Evolutionary conservation across 2,329 filamentous ascomycete genomes (phyloP), one percentile per base, ranked within the genome.

Genomic region (Aschersonia sp.): DNA sequence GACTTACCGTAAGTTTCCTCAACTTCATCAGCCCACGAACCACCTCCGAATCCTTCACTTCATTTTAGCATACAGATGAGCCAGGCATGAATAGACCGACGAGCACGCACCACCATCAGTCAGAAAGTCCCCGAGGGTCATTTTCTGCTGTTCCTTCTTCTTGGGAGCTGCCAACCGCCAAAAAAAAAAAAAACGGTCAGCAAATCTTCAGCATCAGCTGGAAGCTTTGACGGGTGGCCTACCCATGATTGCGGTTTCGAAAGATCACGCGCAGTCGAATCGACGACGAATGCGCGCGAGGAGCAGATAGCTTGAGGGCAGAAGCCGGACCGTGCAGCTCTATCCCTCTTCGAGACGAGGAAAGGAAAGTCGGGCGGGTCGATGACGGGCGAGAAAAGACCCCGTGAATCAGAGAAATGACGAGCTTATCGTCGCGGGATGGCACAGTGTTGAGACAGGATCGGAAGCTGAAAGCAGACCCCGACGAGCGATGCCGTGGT

Each of bases 21-120:
- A 72, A 98, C 95, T 66, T 98, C 92, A 71, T 98, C 94, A 60
- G 92, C 92, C 92, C 92, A 98, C 58, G 92, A 97, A 63, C 91
- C 61, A 60, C 64, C 89, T 57, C 72, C 75, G 55, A 71, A 73
- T 55, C 68, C 71, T 73, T 48, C 44, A 43, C 40, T 12, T 5
- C 3, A 45, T 9, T 9, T 10, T n/a, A 45, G 35, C 35, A 7
- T 38, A 38, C 28, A 52, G 53, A 54, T 54, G 55, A 56, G 58
- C 59, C 48, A 48, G 49, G 47, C 50, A 50, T 47, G 35, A 38
- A 38, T 12, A 7, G 7, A 7, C 7, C 35, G 20, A 42, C 6
- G 9, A 42, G 47, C 49, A 63, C 87, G 70, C 77, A 96, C 91
- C 83, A 69, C 88, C 78, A 69, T 96, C 88, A 65, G 78, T 77